Evolutionary conservation across 768 basidiomycete species (phyloP).

Genomic region (Pisolithus orientalis): DNA sequence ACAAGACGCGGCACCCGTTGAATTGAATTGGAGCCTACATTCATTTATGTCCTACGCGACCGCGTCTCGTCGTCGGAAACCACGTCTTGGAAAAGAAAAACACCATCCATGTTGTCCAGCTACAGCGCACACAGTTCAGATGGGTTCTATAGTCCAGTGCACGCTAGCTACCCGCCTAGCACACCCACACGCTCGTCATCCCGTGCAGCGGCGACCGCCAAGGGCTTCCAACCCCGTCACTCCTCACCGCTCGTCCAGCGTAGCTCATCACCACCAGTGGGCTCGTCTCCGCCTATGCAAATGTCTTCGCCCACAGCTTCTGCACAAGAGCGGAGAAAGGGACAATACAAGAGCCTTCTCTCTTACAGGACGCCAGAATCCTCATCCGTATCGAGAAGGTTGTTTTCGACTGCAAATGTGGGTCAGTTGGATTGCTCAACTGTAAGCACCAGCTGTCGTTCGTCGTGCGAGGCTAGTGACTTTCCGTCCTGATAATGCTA

Average conservation of each 20-base stretch:
- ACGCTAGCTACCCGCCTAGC: not conserved
- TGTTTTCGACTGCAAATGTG: not conserved
- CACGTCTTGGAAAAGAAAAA: not conserved
- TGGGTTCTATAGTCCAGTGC: not conserved
- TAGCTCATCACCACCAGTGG: not conserved
- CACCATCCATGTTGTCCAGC: not conserved
- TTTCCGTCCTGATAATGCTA: too few species aligned
- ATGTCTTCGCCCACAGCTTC: not conserved
- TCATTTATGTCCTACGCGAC: not conserved
- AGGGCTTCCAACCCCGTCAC: not conserved
- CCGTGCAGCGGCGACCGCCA: not conserved
- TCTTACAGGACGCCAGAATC: not conserved
- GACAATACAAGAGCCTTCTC: not conserved
- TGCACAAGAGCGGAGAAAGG: not conserved
- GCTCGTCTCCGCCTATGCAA: not conserved
- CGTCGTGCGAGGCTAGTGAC: not conserved
- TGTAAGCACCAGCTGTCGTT: not conserved
- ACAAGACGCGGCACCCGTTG: not conserved
- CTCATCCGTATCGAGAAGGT: not conserved
- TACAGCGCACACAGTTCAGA: not conserved
- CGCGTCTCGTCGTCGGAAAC: not conserved
- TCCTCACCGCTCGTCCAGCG: not conserved
- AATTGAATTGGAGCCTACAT: too few species aligned
- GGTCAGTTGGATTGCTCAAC: not conserved
- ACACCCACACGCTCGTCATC: not conserved